A percentile compares a stretch with the other conserved stretches of the same genome.
These are phyloP conservation scores for Evansstolkia leycettana DNA, from an alignment of 495 filamentous ascomycete genomes.

Conservation along the genomic window DNA sequence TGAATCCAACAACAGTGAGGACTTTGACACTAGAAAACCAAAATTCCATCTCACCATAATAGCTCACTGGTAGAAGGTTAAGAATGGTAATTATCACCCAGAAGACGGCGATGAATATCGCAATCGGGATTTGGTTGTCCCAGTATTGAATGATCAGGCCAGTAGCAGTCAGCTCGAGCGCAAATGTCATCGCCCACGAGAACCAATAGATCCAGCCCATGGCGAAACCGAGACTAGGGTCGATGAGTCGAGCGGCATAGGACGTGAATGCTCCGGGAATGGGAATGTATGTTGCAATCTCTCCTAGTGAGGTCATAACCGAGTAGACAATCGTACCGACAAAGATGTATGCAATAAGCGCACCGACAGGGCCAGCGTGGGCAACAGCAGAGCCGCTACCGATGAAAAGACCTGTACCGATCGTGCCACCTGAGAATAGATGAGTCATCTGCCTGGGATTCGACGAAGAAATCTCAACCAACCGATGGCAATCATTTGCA, in stretches of 20 bases:
- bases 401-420: slow-evolving; percentile 72
- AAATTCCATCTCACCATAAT: slow-evolving; percentile 52
- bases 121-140: slow-evolving; percentile 45
- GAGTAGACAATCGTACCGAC: slow-evolving; percentile 51
- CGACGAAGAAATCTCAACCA: background rate
- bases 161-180: slow-evolving; percentile 64
- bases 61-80: slow-evolving; percentile 49
- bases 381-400: slow-evolving; percentile 59
- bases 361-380: slow-evolving; percentile 52
- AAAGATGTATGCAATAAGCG: slow-evolving; percentile 56
- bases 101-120: slow-evolving; percentile 66
- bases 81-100: slow-evolving; percentile 56
- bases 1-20: slow-evolving; percentile 49
- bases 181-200: slow-evolving; percentile 50
- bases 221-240: slow-evolving; percentile 63
- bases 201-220: slow-evolving; percentile 75
- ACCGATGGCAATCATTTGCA: slow-evolving; percentile 68
- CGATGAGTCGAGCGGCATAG: slow-evolving; percentile 61
- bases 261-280: slow-evolving; percentile 65
- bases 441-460: slow-evolving; percentile 32
- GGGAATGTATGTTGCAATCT: slow-evolving; percentile 70
- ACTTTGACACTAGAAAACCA: slow-evolving; percentile 59
- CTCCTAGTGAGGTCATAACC: slow-evolving; percentile 46
- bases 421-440: slow-evolving; percentile 62
- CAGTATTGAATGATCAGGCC: slow-evolving; percentile 67